phyloP scores from a whole-genome alignment of 768 basidiomycete species.

The Collybiopsis confluens region DNA sequence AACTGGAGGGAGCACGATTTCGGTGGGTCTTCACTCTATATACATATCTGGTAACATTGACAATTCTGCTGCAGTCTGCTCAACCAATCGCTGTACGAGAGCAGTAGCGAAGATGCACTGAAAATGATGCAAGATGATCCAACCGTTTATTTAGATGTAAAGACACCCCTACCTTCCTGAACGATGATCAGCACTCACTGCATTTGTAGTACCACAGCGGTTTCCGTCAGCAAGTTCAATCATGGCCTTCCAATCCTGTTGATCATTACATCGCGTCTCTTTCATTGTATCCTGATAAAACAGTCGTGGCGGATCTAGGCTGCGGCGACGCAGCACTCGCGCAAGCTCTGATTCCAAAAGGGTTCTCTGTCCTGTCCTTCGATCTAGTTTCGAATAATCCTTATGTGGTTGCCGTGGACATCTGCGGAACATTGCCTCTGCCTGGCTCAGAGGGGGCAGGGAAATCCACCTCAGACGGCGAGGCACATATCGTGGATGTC shows the following conservation, averaged over 20 bases:
- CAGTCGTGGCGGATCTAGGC: slow-evolving; percentile 88
- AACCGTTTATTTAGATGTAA: slow-evolving; percentile 77
- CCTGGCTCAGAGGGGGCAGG: slow-evolving; percentile 67
- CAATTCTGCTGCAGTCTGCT: slow-evolving; percentile 58
- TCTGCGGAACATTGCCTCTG: slow-evolving; percentile 72
- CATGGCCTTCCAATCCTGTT: slow-evolving; percentile 96
- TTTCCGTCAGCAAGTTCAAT: slow-evolving; percentile 85
- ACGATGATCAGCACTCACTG: background rate
- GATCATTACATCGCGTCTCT: slow-evolving; percentile 69
- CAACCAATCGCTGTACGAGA: slow-evolving; percentile 91
- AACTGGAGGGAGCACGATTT: slow-evolving; percentile 83
- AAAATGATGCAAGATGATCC: slow-evolving; percentile 84
- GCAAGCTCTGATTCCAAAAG: slow-evolving; percentile 62
- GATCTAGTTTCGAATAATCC: slow-evolving; percentile 72
- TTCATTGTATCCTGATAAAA: slow-evolving; percentile 56
- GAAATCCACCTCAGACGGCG: slow-evolving; percentile 37
- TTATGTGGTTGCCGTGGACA: slow-evolving; percentile 89
- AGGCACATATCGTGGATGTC: slow-evolving; percentile 82
- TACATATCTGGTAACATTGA: no score
- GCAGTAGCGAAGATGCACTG: slow-evolving; percentile 67
- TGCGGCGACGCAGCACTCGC: slow-evolving; percentile 94
- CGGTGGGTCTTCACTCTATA: slow-evolving; percentile 45
- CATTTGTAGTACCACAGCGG: slow-evolving; percentile 81
- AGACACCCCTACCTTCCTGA: slow-evolving; percentile 14
- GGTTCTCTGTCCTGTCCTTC: slow-evolving; percentile 68